phyloP scores from a whole-genome alignment of 768 basidiomycete genomes.

The Pleurotus salmoneostramineus region DNA sequence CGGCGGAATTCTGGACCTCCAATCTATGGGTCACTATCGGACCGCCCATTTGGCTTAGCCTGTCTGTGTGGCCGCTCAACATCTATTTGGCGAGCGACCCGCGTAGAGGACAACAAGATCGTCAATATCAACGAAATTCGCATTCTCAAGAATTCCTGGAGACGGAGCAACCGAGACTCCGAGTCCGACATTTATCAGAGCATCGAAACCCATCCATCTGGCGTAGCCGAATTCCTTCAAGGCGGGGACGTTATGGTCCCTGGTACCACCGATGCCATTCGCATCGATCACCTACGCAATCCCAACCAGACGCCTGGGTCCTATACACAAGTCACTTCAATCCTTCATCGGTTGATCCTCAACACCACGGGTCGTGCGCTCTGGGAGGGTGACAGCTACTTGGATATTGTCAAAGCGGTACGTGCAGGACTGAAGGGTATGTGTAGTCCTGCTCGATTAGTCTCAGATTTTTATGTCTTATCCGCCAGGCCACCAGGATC shows the following conservation, averaged over 20 bases:
- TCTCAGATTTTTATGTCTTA: no score
- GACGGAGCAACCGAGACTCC: conserved; percentile 10
- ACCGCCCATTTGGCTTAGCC: conserved; percentile 14
- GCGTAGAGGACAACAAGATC: background rate
- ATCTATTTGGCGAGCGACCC: conserved; percentile 12
- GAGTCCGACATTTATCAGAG: conserved; percentile 14
- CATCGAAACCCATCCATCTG: conserved; percentile 8
- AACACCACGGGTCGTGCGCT: conserved; percentile 14
- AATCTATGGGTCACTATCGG: conserved; percentile 15
- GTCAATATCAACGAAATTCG: conserved; percentile 1
- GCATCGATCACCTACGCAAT: conserved; percentile 10
- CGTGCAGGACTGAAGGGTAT: conserved; percentile 14
- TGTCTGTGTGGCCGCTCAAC: conserved; percentile 15
- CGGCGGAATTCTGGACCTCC: background rate
- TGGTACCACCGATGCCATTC: conserved; percentile 6
- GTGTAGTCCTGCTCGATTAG: no score
- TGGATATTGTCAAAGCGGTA: conserved; percentile 14
- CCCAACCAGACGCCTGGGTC: background rate
- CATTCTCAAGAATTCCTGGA: conserved; percentile 15
- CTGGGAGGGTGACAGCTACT: conserved; percentile 15
- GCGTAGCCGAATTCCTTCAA: conserved; percentile 14
- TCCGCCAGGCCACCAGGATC: conserved; percentile 15
- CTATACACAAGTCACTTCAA: background rate
- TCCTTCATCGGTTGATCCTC: conserved; percentile 16
- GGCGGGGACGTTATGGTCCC: conserved; percentile 13